Conservation (phyloP, 75 land plant species). For the Ceratopteris richardii region DNA sequence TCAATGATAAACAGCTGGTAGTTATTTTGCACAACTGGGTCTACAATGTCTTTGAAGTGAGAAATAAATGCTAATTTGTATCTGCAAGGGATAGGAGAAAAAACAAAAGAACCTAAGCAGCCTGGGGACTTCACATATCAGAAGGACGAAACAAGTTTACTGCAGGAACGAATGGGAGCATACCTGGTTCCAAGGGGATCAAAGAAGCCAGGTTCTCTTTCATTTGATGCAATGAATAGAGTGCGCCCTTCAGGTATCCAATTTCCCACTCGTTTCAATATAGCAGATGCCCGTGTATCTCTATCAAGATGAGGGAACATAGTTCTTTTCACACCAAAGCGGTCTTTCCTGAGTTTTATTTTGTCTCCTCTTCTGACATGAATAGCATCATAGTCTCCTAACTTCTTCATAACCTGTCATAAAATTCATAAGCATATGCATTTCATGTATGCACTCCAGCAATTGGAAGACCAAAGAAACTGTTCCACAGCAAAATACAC, state of each 20-base stretch:
- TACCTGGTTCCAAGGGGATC: slow-evolving; percentile 66
- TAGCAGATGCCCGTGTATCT: slow-evolving; percentile 78
- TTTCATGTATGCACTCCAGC: too few species aligned
- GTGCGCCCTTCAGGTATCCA: slow-evolving; percentile 86
- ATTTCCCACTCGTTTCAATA: slow-evolving; percentile 44
- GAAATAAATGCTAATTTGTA: slow-evolving; percentile 67
- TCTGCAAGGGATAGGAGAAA: slow-evolving; percentile 23
- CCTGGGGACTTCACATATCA: too few species aligned
- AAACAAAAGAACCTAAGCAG: too few species aligned
- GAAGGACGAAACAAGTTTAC: too few species aligned
- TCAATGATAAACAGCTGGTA: slow-evolving; percentile 88
- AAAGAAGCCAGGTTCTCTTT: slow-evolving; percentile 68
- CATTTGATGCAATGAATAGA: slow-evolving; percentile 86
- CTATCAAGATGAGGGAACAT: slow-evolving; percentile 78
- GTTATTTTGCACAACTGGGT: slow-evolving; percentile 67
- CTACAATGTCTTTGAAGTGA: slow-evolving; percentile 61
- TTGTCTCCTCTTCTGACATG: slow-evolving; percentile 94
- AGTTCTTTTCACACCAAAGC: slow-evolving; percentile 55
- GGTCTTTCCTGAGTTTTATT: slow-evolving; percentile 68
- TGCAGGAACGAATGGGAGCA: background rate
- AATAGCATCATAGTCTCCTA: slow-evolving; percentile 87
- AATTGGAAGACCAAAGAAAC: too few species aligned
- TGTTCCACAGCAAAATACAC: too few species aligned
- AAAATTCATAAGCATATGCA: too few species aligned
- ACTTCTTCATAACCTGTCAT: slow-evolving; percentile 52